A percentile compares a stretch with the other conserved stretches of the same genome.
phyloP scores from a whole-genome alignment of 2,329 filamentous ascomycete genomes.

The Pestalotiopsis sp. region DNA sequence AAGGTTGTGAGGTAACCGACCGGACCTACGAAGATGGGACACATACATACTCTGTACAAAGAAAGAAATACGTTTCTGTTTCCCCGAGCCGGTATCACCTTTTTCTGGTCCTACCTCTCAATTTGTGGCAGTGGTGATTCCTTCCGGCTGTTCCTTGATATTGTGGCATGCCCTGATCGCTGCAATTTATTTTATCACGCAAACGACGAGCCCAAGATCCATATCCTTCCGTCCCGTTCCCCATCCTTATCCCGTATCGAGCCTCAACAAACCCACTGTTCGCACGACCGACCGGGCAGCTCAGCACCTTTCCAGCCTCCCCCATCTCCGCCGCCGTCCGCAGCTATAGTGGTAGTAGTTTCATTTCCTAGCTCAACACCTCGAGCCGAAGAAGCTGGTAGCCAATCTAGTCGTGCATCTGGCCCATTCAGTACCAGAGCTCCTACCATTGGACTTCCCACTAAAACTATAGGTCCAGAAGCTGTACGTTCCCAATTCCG shows the following conservation, averaged over 20 bases:
- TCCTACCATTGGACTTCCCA: not conserved
- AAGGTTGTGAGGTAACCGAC: not conserved
- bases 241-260: not conserved
- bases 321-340: not conserved
- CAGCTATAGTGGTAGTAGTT: not conserved
- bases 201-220: not conserved
- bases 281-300: not conserved
- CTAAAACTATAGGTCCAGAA: not conserved
- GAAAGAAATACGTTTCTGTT: not conserved
- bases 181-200: too few relatives aligned
- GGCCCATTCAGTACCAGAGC: not conserved
- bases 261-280: not conserved
- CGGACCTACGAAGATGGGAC: not conserved
- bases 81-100: not conserved
- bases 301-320: not conserved
- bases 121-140: not conserved
- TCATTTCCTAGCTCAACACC: not conserved
- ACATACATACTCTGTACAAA: not conserved
- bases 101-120: not conserved
- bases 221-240: not conserved
- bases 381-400: not conserved
- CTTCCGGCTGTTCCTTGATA: not conserved
- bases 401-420: not conserved
- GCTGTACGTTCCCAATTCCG: not conserved
- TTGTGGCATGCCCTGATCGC: too few relatives aligned